Evolutionary conservation across 805 yeast species (phyloP), one percentile per base, ranked within the genome.

Genomic region (Saturnispora diversa): DNA sequence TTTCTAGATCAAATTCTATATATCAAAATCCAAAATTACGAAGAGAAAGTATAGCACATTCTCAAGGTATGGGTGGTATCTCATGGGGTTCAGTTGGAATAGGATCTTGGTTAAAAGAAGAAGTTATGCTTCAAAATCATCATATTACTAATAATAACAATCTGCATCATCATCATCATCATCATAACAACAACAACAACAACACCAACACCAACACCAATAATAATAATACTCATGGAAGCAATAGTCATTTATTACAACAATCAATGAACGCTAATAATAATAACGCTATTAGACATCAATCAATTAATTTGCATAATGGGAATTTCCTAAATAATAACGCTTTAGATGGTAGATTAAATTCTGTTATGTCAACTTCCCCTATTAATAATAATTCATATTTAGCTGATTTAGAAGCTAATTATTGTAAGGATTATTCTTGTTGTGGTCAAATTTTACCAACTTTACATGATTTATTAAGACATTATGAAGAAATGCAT

Each of bases 1-100:
- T 62, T 31, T 58, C 60, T 38, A 50, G 66, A 35, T 50, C 54
- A 15, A 60, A 59, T 31, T 59, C 66, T 47, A 51, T 69, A 53
- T 46, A 71, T 53, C 63, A 61, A 33, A 59, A 59, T 44, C 63
- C 68, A n/a, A 60, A 77, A 47, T 74, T 87, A 47, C 75, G 95
- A 55, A 70, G 97, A 48, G 97, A 90, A 53, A 78, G 88, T 43
- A 77, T 92, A 44, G 96, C 97, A 23, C 97, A 90, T 59, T 82
- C 95, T 2, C 95, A 86, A 58, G 97, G 97, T 9, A 84, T 92
- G 80, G 97, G 97, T 32, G 98, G 97, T 35, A 84, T 90, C 25
- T 81, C 94, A 7, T 90, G 97, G 96, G 97, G 97, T 17, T 87
- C 95, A 3, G 77, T 88, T 43, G 82, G 94, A 21, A 87, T 90